Evolutionary conservation across 345 rosid species (phyloP), one percentile per base, ranked within the genome.

Genomic region (Citrus hindsii): DNA sequence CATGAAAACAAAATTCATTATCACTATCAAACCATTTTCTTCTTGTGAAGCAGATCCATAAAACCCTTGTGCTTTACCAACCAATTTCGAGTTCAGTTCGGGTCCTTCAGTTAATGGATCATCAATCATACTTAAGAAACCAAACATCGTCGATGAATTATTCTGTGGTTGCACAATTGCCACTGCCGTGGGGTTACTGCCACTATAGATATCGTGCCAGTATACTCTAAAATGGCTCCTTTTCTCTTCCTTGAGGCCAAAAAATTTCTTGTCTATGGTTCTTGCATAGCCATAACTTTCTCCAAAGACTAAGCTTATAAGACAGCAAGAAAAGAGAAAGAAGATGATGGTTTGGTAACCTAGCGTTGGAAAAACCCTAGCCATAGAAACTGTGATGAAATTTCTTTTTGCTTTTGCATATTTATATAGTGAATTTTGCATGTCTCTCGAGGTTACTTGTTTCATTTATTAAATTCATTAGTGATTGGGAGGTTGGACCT

Each of bases 41-140:
- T 90, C 81, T 67, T 89, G 91, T 1, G 87, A 83, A 7, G 97
- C 86, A 16, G 79, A 77, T 0, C 92, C 85, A 66, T 92, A 94
- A 25, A 94, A 82, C 62, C 98, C 98, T 46, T 94, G 97, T 0
- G 98, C 97, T 58, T 83, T 88, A 0, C 95, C 98, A 58, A 94
- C 87, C 72, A 89, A 28, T 51, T 86, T 89, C 0, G 95, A 92
- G 78, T 85, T 85, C 78, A 87, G 5, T 48, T 88, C 77, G 9
- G 92, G 91, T 32, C 87, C 89, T 4, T 83, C 38, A 1, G 98
- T 94, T 48, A 92, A 76, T 0, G 95, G 85, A 82, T 92, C 86
- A 80, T 94, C 98, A 67, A 94, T 92, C 86, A 92, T 80, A 63
- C 82, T 76, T 67, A 89, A 77, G 32, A 73, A 4, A 1, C 89